Evolutionary conservation across 2,329 filamentous ascomycete genomes (phyloP), one percentile per base, ranked within the genome.

Genomic region (Bretziella fagacearum): DNA sequence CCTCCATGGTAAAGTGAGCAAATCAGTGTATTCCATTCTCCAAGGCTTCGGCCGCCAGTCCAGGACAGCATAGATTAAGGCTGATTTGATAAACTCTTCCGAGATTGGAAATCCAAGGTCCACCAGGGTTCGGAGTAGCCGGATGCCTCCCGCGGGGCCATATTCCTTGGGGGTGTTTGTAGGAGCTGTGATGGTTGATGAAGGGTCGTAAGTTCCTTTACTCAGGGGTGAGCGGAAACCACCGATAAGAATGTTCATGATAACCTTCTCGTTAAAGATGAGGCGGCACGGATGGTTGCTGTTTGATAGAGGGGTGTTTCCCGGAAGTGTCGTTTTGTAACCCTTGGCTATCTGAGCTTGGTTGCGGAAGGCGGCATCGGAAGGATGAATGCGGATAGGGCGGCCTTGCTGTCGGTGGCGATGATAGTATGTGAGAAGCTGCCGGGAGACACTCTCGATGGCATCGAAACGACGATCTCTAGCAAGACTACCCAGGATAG

Each of bases 11-110:
- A 37, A 42, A 15, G 43, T 51, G n/a, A 48, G 27, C n/a, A 51
- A 32, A 5, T 23, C 10, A 5, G 25, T 18, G 18, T 47, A 44
- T 23, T 44, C 29, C 26, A 47, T 47, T 11, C 29, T 32, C 49
- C 49, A 51, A 11, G 49, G 44, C 10, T 47, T 44, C n/a, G 49
- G 33, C 6, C 45, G 40, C 49, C 49, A 51, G 17, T 51, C 49
- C 6, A 51, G 23, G 3, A 27, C 45, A 20, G 44, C 49, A 36
- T 47, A 51, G 6, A 35, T 40, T 11, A 51, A 44, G 11, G 49
- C 49, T 15, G 33, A 40, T 6, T 33, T 30, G 6, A 51, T 46
- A 37, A 48, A 43, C 15, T 25, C 20, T 7, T 23, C 17, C 10
- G 27, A 30, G 22, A 51, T 48, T 3, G 46, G 46, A 5, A 48